Base-by-base conservation (phyloP, 2,329 filamentous ascomycete genomes). In the Lachnellula cervina region DNA sequence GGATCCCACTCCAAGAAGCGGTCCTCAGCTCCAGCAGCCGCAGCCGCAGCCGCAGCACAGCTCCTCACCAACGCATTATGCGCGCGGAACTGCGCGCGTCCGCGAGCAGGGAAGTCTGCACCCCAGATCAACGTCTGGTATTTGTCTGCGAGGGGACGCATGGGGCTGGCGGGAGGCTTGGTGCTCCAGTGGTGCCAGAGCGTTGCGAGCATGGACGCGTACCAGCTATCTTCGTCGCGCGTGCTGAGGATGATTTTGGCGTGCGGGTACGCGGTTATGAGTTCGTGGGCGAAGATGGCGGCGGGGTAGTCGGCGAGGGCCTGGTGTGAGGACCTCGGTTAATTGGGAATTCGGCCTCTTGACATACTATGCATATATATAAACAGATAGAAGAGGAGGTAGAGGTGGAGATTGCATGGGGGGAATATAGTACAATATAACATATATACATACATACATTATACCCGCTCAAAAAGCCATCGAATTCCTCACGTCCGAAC, bases 241-340 rank as follows among this genome's bases (percentile, higher is more conserved):
- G 42, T 59, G 3, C 53, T 62, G 8, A 63, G 50, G 14, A 63
- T 57, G 17, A 62, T 51, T 38, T 63, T 61, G 4, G 60, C 61
- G 32, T 59, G 54, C 1, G 60, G 61, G 37, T 63, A 62, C 0
- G 61, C 61, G 14, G 53, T 51, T 5, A 62, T 61, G 38, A 62
- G 56, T 43, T 63, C 61, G 8, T 65, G 62, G 9, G 61, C 62
- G 59, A 75, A 74, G 28, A 68, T 54, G 8, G 58, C 59, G 6
- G 64, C 68, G 0, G 72, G 71, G 23, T 66, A 56, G 50, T 74
- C 73, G 11, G 66, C 66, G 5, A 69, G 64, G 6, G 49, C 53
- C 56, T 61, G 28, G 28, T 32, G 9, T 32, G 28, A 32, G 28
- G 11, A 9, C n/a, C n/a, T n/a, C n/a, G n/a, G 9, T 3, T 9